These are phyloP conservation scores for Coemansia aciculifera DNA, from an alignment of 192 early-diverging fungal species.

Conservation along the genomic window DNA sequence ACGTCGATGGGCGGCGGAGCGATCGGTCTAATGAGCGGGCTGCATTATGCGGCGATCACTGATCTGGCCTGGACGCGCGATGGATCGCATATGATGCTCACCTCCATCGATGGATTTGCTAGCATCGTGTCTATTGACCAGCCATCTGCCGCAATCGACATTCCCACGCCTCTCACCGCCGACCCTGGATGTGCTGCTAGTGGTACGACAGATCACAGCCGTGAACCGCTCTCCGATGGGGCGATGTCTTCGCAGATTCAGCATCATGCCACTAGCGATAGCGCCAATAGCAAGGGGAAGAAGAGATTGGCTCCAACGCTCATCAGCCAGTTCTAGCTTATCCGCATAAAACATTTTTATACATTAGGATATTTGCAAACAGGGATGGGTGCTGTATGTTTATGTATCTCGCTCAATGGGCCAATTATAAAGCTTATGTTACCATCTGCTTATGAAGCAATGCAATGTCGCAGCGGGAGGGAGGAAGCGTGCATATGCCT, in stretches of 20 bases:
- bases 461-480: neutral
- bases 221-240: constrained; percentile 2
- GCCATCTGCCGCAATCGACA: constrained; percentile 20
- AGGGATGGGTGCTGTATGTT: neutral
- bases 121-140: constrained; percentile 73
- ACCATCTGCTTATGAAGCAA: neutral
- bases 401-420: constrained; percentile 1
- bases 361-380: constrained; percentile 2
- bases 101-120: constrained; percentile 87
- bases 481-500: neutral
- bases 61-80: constrained; percentile 86
- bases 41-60: constrained; percentile 89
- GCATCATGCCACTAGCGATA: constrained; percentile 4
- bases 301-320: constrained; percentile 50
- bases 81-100: constrained; percentile 71
- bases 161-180: constrained; percentile 1
- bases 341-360: neutral
- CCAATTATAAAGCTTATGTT: neutral
- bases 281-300: constrained; percentile 18
- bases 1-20: constrained; percentile 67
- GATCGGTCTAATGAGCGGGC: constrained; percentile 69
- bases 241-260: neutral
- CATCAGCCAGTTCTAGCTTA: constrained; percentile 29
- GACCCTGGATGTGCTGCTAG: neutral
- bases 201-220: neutral